These are phyloP conservation scores for Curvularia lunata DNA, from an alignment of 2,329 filamentous ascomycete species.

Conservation along the genomic window DNA sequence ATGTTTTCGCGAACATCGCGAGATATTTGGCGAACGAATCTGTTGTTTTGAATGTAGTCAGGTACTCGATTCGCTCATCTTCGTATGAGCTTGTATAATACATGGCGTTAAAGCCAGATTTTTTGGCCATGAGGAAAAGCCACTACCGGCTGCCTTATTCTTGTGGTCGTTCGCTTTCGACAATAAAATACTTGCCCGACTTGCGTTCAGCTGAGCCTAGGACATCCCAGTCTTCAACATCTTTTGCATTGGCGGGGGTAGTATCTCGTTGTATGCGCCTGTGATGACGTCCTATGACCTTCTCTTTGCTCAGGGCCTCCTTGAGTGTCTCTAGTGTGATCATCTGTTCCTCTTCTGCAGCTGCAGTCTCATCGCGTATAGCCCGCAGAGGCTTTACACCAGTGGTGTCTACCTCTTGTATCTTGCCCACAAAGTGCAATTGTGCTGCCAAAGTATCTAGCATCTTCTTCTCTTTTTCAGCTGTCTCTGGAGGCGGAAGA, in stretches of 20 bases:
- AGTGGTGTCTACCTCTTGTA: constrained; percentile 78
- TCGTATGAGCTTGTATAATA: neutral
- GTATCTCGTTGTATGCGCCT: constrained; percentile 58
- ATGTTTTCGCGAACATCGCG: neutral
- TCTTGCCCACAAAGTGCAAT: constrained; percentile 85
- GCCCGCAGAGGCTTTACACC: constrained; percentile 75
- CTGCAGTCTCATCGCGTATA: constrained; percentile 78
- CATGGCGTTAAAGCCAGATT: neutral
- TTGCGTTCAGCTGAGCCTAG: constrained; percentile 69
- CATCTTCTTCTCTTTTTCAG: constrained; percentile 71
- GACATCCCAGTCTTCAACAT: constrained; percentile 72
- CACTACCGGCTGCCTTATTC: constrained; percentile 23
- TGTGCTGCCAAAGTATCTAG: constrained; percentile 78
- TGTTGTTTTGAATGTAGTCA: neutral
- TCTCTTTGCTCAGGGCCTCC: constrained; percentile 66
- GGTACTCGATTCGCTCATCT: neutral
- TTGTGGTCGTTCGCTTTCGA: constrained; percentile 64
- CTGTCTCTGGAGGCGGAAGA: constrained; percentile 71
- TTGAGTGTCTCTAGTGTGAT: constrained; percentile 65
- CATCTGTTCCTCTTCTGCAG: constrained; percentile 62
- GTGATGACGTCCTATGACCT: constrained; percentile 61
- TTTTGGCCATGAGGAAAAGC: neutral
- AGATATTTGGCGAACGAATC: neutral
- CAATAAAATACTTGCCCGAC: constrained; percentile 77
- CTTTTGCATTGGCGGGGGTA: constrained; percentile 49